Conservation (phyloP, 495 filamentous ascomycete species). For the Aspergillus heteromorphus region DNA sequence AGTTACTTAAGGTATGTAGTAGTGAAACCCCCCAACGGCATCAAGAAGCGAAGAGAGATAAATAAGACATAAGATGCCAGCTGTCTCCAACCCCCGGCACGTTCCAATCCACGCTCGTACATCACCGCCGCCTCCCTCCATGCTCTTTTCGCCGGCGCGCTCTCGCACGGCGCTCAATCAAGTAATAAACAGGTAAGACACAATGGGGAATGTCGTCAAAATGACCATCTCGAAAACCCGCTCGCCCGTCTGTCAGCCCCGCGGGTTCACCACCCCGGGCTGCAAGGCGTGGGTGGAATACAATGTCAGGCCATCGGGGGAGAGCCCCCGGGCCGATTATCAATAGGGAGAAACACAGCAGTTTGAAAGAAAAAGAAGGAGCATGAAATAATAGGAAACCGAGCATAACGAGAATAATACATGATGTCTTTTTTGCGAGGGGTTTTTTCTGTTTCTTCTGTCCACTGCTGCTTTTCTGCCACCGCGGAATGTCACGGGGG, state of each 20-base stretch:
- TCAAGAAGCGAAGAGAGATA: neutral
- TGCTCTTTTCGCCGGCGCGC: neutral
- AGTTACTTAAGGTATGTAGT: neutral
- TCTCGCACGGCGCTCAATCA: neutral
- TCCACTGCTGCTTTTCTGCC: conserved; percentile 8
- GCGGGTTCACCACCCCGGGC: neutral
- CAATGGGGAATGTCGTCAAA: neutral
- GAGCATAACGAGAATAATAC: conserved; percentile 13
- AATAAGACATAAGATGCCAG: neutral
- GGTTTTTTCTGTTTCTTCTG: conserved; percentile 10
- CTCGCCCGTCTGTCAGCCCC: neutral
- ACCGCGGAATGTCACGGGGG: neutral
- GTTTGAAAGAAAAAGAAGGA: conserved; percentile 5
- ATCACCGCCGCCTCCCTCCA: neutral
- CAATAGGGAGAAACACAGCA: conserved; percentile 1
- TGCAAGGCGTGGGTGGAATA: neutral
- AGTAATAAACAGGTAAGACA: neutral
- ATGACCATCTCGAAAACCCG: neutral
- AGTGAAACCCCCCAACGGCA: neutral
- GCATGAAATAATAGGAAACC: conserved; percentile 8
- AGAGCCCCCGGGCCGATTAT: neutral
- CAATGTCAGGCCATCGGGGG: neutral
- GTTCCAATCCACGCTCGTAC: neutral
- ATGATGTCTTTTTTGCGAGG: conserved; percentile 10
- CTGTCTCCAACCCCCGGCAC: neutral